Evolutionary conservation across 176 grass and related monocot species (phyloP), one percentile per base, ranked within the genome.

Genomic region (Cenchrus fungigraminus): DNA sequence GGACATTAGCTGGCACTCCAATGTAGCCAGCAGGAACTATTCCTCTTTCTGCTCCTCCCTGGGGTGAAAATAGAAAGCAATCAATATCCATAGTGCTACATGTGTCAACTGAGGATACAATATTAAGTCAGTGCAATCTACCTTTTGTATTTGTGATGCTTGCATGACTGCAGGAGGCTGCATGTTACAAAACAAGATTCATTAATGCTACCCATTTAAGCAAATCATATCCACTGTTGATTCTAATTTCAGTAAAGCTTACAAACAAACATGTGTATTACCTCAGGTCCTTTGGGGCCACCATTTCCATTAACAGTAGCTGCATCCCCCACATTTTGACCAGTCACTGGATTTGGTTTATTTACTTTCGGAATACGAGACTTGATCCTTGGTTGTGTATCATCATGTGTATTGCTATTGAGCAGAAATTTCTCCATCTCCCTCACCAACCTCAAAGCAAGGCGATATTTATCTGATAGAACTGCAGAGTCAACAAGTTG

Each of bases 361-460:
- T 90, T 93, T 81, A 86, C 86, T 87, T 95, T 92, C 75, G 92
- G 83, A 89, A 95, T 31, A 51, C 80, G 89, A 79, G 90, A 83
- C 73, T 92, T 98, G 65, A 98, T 98, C 81, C 86, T 98, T 71
- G 93, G 91, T 78, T 95, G 89, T 85, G 91, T 98, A 89, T 98
- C 96, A 89, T 98, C 96, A 74, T 98, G 91, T 31, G 97, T 98
- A 29, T 77, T 93, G 65, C 90, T 92, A 79, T 85, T 98, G 57
- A 98, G 76, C 71, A 98, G 79, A 83, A 98, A 98, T 60, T 94
- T 92, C 84, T 98, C 97, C 49, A 92, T 80, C 79, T 98, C 97
- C 44, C 77, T 92, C 68, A 91, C 91, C 89, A 98, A 91, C 64
- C 89, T 94, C 86, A 98, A 86, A 89, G 96, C 91, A 65, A 98